phyloP scores from a whole-genome alignment of 179 eudicot genomes.

The Beta corolliflora region DNA sequence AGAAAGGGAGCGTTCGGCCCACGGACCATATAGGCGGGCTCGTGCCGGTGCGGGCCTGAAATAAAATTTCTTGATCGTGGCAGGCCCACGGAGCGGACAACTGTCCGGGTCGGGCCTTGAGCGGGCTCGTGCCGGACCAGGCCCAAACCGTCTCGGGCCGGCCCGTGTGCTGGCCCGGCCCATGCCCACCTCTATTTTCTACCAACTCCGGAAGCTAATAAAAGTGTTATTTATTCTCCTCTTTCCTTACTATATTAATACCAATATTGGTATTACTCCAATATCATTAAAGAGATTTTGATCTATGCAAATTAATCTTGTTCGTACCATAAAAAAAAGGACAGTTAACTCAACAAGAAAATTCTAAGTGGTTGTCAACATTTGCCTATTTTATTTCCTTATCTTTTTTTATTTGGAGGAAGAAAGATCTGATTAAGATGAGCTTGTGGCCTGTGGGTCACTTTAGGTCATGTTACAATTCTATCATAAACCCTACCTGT shows the following conservation, averaged over 20 bases:
- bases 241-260: not conserved
- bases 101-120: no score
- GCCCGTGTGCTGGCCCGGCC: no score
- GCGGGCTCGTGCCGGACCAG: no score
- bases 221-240: no score
- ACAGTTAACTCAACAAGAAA: not conserved
- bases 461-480: not conserved
- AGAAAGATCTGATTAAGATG: not conserved
- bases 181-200: not conserved
- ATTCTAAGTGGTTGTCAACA: not conserved
- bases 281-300: no score
- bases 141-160: no score
- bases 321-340: not conserved
- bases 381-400: not conserved
- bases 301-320: not conserved
- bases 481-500: conserved; percentile 18
- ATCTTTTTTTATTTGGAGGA: not conserved
- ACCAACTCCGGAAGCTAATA: not conserved
- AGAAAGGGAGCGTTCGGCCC: no score
- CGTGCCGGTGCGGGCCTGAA: no score
- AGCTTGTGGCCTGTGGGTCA: conserved; percentile 5
- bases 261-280: no score
- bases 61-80: no score
- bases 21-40: no score
- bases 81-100: no score